Base-by-base conservation (phyloP, 371 early-diverging fungal species). In the Smittium mucronatum region DNA sequence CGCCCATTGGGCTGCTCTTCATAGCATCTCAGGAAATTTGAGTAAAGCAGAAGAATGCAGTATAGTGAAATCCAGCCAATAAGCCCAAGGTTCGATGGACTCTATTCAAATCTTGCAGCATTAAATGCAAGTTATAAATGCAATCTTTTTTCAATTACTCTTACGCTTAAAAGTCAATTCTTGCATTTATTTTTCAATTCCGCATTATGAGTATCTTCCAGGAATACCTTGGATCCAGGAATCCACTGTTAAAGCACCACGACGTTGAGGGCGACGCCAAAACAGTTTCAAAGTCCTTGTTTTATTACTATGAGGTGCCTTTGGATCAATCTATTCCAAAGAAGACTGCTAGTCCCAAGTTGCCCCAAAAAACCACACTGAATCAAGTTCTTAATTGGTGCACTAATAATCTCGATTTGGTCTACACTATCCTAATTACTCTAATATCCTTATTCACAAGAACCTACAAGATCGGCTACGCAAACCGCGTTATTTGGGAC, bases 401-500 rank as follows among this genome's bases (percentile, higher is more conserved):
- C 64, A 2, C 25, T 70, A 59, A 79, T 58, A 71, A 88, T 67
- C 75, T 83, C 34, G 77, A 75, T 8, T 58, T 79, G 1, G 63
- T 87, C 64, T 82, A 83, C 36, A 82, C 87, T 2, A 64, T 73
- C n/a, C 30, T 80, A 26, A 76, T 90, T 67, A 90, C 88, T 0
- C 25, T 86, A 0, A 69, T 89, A 2, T 81, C 91, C 0, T 83
- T 89, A 68, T 82, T 86, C 77, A 94, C 95, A 58, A 85, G 95
- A 36, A 86, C 92, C 71, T 89, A 89, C 78, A 82, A 83, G 68
- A 93, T 95, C 74, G 82, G 86, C 28, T 77, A 81, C 59, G 81
- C 92, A 25, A 79, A 88, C 71, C 76, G 78, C 69, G 95, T 95
- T 58, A 90, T 94, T 25, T 85, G 81, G 84, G 83, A 84, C 74